Percentiles rank a stretch among this genome's conserved stretches.
Conservation (phyloP, 441 rosid genomes). For the Erodium trifolium region DNA sequence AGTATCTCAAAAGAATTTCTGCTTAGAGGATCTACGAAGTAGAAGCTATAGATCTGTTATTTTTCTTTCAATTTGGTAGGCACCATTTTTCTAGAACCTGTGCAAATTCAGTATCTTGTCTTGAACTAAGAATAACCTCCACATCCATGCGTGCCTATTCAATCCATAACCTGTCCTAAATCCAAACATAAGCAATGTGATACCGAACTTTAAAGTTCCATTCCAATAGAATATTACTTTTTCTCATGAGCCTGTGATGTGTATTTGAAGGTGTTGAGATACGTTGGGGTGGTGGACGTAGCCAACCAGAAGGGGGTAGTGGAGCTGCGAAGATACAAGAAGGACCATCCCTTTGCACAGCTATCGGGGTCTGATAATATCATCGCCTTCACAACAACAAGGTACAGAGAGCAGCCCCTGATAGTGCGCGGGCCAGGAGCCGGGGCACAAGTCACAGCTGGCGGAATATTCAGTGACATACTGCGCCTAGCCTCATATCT, state of each 20-base stretch:
- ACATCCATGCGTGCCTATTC: not conserved
- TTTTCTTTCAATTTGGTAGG: not conserved
- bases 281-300: conserved; percentile 82
- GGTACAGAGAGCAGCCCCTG: conserved; percentile 84
- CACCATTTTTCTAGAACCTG: not conserved
- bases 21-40: not conserved
- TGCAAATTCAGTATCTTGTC: too few relatives aligned
- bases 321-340: conserved; percentile 72
- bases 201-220: not conserved
- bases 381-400: conserved; percentile 83
- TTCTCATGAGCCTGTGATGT: not conserved
- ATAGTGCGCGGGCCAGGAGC: conserved; percentile 98
- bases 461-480: conserved; percentile 88
- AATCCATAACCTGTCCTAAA: not conserved
- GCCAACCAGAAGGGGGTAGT: conserved; percentile 53
- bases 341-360: conserved; percentile 85
- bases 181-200: not conserved
- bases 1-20: conserved; percentile 21
- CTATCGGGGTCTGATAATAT: conserved; percentile 92
- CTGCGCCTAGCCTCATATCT: conserved; percentile 87
- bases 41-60: not conserved
- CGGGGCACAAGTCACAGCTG: conserved; percentile 97
- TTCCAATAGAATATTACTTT: not conserved
- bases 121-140: not conserved
- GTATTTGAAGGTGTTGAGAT: conserved; percentile 62